phyloP scores from a whole-genome alignment of 345 rosid genomes.

The Pugionium dolabratum region DNA sequence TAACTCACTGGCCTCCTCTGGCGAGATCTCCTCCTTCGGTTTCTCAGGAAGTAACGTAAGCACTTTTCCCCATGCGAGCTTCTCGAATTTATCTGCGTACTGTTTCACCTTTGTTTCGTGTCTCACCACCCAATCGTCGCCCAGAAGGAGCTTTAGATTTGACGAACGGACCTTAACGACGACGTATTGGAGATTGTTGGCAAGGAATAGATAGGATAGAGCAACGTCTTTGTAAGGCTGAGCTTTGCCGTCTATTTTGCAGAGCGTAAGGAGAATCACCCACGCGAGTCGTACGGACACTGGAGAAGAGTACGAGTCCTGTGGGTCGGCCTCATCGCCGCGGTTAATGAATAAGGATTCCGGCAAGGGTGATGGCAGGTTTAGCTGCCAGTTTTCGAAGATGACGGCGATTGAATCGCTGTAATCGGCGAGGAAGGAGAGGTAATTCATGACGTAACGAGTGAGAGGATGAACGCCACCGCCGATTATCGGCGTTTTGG shows the following conservation, averaged over 20 bases:
- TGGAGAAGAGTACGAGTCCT: conserved; percentile 36
- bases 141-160: conserved; percentile 58
- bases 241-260: conserved; percentile 80
- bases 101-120: conserved; percentile 65
- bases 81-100: conserved; percentile 71
- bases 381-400: conserved; percentile 48
- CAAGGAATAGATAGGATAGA: conserved; percentile 75
- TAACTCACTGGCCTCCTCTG: conserved; percentile 39
- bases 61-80: conserved; percentile 74
- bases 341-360: conserved; percentile 44
- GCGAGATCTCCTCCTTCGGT: conserved; percentile 41
- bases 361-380: conserved; percentile 45
- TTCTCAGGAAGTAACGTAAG: conserved; percentile 52
- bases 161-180: conserved; percentile 63
- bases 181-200: conserved; percentile 85
- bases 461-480: conserved; percentile 84
- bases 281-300: conserved; percentile 49
- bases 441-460: conserved; percentile 78
- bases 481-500: conserved; percentile 53
- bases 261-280: conserved; percentile 68
- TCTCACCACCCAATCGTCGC: conserved; percentile 68
- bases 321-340: conserved; percentile 32
- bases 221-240: conserved; percentile 70
- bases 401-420: conserved; percentile 50
- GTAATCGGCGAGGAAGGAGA: conserved; percentile 70